phyloP scores from a whole-genome alignment of 202 grass and related monocot genomes.

The Panicum hallii region DNA sequence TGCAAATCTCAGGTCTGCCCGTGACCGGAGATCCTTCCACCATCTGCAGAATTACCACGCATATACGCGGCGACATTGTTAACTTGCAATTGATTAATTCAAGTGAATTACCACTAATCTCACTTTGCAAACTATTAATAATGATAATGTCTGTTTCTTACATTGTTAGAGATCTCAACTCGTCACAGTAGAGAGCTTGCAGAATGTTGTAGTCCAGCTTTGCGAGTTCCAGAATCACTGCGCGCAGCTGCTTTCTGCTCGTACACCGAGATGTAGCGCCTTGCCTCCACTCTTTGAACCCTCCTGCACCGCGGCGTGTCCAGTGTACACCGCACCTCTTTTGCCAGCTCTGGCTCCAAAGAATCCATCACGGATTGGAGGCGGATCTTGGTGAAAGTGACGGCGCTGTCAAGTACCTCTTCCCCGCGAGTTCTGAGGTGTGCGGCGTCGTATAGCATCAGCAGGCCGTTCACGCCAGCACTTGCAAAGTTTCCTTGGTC shows the following conservation, averaged over 20 bases:
- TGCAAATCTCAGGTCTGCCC: neutral
- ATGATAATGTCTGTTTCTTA: neutral
- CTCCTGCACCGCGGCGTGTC: neutral
- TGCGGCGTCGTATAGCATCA: neutral
- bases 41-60: neutral
- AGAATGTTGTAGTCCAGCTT: neutral
- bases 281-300: neutral
- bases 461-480: neutral
- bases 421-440: neutral
- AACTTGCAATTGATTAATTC: too few relatives aligned
- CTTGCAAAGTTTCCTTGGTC: neutral
- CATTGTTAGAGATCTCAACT: neutral
- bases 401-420: neutral
- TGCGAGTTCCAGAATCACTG: neutral
- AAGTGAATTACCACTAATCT: too few relatives aligned
- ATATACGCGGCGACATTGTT: too few relatives aligned
- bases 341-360: neutral
- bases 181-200: neutral
- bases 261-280: neutral
- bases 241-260: neutral
- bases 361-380: neutral
- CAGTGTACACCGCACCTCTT: neutral
- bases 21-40: neutral
- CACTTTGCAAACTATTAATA: too few relatives aligned
- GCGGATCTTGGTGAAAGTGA: neutral